Percentiles rank a stretch among this genome's conserved stretches.
Conservation (phyloP, 805 yeast species). For the Kodamaea kakaduensis region DNA sequence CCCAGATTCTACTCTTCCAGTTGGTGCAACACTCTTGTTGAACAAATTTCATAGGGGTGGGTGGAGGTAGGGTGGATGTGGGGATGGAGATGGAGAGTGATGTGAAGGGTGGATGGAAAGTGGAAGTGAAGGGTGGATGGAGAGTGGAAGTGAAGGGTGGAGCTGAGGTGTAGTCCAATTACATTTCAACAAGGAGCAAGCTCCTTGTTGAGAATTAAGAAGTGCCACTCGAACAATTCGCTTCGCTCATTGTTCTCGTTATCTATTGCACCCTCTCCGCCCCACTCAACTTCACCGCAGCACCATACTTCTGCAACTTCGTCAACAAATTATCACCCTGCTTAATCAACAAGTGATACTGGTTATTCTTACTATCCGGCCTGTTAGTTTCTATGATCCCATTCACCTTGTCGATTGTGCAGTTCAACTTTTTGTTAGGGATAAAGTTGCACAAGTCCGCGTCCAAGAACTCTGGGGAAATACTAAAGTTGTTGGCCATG, state of each 20-base stretch:
- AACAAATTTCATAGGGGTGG: too few species aligned
- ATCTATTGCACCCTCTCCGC: conserved; percentile 57
- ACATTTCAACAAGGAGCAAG: not conserved
- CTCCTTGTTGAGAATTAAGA: too few species aligned
- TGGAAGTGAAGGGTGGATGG: too few species aligned
- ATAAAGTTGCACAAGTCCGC: conserved; percentile 83
- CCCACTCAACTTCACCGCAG: conserved; percentile 93
- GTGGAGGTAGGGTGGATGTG: too few species aligned
- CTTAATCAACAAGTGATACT: conserved; percentile 81
- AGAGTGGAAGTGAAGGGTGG: too few species aligned
- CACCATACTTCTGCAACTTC: conserved; percentile 93
- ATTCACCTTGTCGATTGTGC: conserved; percentile 92
- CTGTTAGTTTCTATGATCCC: conserved; percentile 94
- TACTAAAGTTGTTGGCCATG: conserved; percentile 93
- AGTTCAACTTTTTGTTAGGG: conserved; percentile 89
- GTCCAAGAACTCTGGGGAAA: conserved; percentile 83
- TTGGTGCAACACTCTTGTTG: too few species aligned
- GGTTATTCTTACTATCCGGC: conserved; percentile 94
- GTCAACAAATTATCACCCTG: conserved; percentile 92
- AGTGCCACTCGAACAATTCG: too few species aligned
- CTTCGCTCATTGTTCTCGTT: too few species aligned
- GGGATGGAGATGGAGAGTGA: too few species aligned
- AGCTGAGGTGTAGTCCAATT: too few species aligned
- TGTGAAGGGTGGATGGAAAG: too few species aligned
- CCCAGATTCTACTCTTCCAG: too few species aligned